A percentile compares a stretch with the other conserved stretches of the same genome.
These are phyloP conservation scores for Coemansia sp. DNA, from an alignment of 192 early-diverging fungal genomes.

Conservation along the genomic window DNA sequence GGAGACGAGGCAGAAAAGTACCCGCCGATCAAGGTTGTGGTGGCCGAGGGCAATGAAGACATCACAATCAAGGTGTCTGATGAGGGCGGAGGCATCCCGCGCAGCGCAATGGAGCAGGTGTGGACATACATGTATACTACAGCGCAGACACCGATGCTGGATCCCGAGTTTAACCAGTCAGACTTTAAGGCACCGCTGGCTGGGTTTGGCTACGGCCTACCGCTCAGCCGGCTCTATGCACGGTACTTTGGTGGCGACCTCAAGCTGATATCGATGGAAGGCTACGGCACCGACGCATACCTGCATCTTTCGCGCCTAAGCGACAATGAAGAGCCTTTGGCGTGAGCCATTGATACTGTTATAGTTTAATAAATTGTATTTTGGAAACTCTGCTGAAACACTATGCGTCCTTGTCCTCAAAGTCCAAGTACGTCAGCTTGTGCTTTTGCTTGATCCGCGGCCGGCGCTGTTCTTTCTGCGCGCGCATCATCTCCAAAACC, in stretches of 20 bases:
- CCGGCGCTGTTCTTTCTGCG: conserved; percentile 34
- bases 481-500: conserved; percentile 38
- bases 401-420: conserved; percentile 27
- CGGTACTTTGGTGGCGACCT: conserved; percentile 97
- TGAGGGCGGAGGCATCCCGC: conserved; percentile 91
- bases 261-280: conserved; percentile 92
- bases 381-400: background rate
- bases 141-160: conserved; percentile 67
- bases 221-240: conserved; percentile 82
- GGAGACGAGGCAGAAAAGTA: conserved; percentile 82
- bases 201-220: conserved; percentile 94
- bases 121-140: conserved; percentile 97
- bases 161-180: conserved; percentile 69
- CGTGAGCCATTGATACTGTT: conserved; percentile 26
- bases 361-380: conserved; percentile 1
- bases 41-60: conserved; percentile 86
- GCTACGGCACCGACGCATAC: conserved; percentile 94
- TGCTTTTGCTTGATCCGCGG: conserved; percentile 27
- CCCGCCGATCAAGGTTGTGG: conserved; percentile 92
- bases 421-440: conserved; percentile 40
- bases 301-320: conserved; percentile 86
- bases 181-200: conserved; percentile 80
- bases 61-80: conserved; percentile 97
- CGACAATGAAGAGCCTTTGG: conserved; percentile 86
- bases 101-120: conserved; percentile 82